phyloP scores from a whole-genome alignment of 495 filamentous ascomycete species.

The Endocarpon pusillum region DNA sequence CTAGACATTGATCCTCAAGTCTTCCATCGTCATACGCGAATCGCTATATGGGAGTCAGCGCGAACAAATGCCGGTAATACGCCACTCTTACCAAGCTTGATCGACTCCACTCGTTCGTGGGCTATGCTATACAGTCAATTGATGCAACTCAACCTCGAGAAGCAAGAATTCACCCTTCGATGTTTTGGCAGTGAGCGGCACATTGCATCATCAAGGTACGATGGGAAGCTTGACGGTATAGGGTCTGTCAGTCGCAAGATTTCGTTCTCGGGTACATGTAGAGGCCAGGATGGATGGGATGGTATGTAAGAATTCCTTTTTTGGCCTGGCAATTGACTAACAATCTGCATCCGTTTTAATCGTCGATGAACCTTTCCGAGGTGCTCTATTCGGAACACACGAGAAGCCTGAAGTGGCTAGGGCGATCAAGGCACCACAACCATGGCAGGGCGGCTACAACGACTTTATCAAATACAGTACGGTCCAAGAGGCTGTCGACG shows the following conservation, averaged over 20 bases:
- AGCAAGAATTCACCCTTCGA: too few relatives aligned
- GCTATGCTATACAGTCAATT: too few relatives aligned
- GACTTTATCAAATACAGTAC: background rate
- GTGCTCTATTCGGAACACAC: background rate
- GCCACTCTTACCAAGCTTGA: too few relatives aligned
- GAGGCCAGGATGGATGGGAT: background rate
- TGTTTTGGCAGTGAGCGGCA: background rate
- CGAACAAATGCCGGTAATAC: too few relatives aligned
- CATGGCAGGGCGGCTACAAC: background rate
- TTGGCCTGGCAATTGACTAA: background rate
- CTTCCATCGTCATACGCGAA: too few relatives aligned
- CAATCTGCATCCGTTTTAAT: background rate
- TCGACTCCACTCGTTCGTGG: too few relatives aligned
- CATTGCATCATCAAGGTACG: background rate
- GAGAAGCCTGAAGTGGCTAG: background rate
- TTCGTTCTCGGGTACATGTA: background rate
- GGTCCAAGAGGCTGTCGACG: background rate
- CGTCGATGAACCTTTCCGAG: background rate
- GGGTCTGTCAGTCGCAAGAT: background rate
- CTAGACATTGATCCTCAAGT: too few relatives aligned
- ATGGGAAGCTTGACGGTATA: background rate
- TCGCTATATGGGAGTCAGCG: too few relatives aligned
- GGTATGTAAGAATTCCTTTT: background rate
- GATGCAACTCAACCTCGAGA: too few relatives aligned
- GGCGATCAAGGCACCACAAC: background rate